Evolutionary conservation across 192 early-diverging fungal species (phyloP).

Genomic region (Backusella tuberculispora): DNA sequence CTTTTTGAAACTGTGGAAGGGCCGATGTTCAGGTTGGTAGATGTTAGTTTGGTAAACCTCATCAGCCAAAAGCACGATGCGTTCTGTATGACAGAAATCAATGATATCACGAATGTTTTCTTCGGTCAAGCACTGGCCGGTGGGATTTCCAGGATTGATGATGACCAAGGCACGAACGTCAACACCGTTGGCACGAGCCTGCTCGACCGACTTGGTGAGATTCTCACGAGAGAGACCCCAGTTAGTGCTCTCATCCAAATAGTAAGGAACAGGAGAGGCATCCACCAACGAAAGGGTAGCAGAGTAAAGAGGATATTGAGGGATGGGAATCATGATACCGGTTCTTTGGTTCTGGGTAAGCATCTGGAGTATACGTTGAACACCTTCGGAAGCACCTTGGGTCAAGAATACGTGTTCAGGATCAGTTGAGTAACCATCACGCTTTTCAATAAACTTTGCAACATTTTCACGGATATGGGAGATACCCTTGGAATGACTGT

Average conservation of each 20-base stretch:
- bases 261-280: constrained; percentile 91
- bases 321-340: constrained; percentile 99
- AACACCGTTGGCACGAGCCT: constrained; percentile 68
- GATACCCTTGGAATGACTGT: constrained; percentile 95
- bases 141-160: constrained; percentile 99
- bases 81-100: constrained; percentile 82
- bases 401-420: constrained; percentile 91
- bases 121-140: constrained; percentile 83
- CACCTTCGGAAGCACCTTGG: constrained; percentile 91
- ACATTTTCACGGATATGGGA: constrained; percentile 82
- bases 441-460: constrained; percentile 84
- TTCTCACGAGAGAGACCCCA: constrained; percentile 81
- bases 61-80: constrained; percentile 89
- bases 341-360: constrained; percentile 76
- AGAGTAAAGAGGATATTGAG: constrained; percentile 98
- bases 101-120: constrained; percentile 91
- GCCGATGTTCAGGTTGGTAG: constrained; percentile 75
- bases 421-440: constrained; percentile 89
- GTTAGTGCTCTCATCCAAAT: constrained; percentile 82
- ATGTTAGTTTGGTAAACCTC: constrained; percentile 99
- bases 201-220: constrained; percentile 63
- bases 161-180: constrained; percentile 95
- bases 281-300: constrained; percentile 86
- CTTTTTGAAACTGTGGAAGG: constrained; percentile 98
- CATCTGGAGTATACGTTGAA: constrained; percentile 90